Evolutionary conservation across 805 yeast species (phyloP).

Genomic region (Candida silvicultrix): DNA sequence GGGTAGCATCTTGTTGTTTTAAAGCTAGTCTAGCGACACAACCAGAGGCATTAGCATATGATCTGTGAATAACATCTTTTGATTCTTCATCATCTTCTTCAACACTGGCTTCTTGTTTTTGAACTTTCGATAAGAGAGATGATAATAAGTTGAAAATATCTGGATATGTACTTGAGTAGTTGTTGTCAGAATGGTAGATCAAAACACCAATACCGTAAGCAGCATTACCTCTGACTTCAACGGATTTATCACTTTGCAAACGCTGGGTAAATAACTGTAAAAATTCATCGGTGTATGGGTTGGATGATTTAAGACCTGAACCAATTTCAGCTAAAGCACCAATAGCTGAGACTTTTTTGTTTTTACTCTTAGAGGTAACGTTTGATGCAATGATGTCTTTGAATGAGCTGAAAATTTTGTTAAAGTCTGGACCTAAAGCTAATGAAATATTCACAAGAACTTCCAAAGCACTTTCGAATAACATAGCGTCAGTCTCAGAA

Average conservation of each 20-base stretch:
- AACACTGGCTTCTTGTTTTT: conserved; percentile 50
- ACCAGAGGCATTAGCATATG: conserved; percentile 92
- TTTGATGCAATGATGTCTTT: conserved; percentile 55
- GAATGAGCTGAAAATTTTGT: conserved; percentile 64
- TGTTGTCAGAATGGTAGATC: conserved; percentile 34
- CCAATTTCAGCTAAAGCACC: conserved; percentile 92
- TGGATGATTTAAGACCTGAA: conserved; percentile 57
- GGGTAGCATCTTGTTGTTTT: conserved; percentile 65
- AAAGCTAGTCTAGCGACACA: conserved; percentile 91
- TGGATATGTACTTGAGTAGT: conserved; percentile 55
- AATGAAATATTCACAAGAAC: conserved; percentile 71
- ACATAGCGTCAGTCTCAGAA: conserved; percentile 56
- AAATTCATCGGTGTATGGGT: conserved; percentile 66
- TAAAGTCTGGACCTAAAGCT: conserved; percentile 76
- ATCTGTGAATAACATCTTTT: conserved; percentile 71
- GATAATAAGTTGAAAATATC: conserved; percentile 62
- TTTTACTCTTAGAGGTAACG: conserved; percentile 54
- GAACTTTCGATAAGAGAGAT: conserved; percentile 71
- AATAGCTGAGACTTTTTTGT: conserved; percentile 75
- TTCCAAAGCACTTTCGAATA: conserved; percentile 82
- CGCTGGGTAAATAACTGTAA: conserved; percentile 63
- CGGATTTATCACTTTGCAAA: conserved; percentile 66
- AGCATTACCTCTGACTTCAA: conserved; percentile 90
- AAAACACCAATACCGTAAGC: conserved; percentile 93
- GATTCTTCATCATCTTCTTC: conserved; percentile 69